These are phyloP conservation scores for Dentiscutata heterogama DNA, from an alignment of 371 early-diverging fungal genomes.

Conservation along the genomic window DNA sequence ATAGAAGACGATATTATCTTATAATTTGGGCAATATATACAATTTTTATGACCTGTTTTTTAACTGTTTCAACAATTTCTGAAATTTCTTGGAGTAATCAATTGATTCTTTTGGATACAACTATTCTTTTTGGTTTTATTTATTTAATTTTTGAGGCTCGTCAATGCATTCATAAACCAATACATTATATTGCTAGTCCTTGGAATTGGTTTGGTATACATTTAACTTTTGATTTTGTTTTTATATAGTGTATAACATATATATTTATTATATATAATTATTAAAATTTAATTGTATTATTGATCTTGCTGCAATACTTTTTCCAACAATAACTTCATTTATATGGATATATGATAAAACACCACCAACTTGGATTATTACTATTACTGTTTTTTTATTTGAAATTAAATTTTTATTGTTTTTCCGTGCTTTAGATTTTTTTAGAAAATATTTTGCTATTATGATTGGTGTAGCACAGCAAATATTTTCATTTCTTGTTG, in stretches of 20 bases:
- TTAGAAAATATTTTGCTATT: background rate
- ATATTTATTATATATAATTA: too few species aligned
- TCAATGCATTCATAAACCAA: conserved; percentile 3
- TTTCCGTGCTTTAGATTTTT: background rate
- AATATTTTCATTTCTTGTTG: background rate
- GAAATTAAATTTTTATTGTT: conserved; percentile 16
- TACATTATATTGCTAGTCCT: background rate
- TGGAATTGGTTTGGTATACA: conserved; percentile 34
- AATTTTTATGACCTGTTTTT: background rate
- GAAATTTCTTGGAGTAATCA: background rate
- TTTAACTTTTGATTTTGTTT: too few species aligned
- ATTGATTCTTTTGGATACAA: background rate
- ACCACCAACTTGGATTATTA: background rate
- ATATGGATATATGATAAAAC: background rate
- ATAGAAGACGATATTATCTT: conserved; percentile 3
- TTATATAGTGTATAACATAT: too few species aligned
- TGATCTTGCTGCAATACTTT: background rate
- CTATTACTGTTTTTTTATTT: background rate
- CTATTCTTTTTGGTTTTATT: background rate
- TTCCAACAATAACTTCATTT: background rate
- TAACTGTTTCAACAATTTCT: background rate
- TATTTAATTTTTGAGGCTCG: background rate
- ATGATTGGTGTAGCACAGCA: background rate
- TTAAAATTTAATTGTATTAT: too few species aligned
- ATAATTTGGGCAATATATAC: background rate